Conservation (phyloP, 2,329 filamentous ascomycete genomes). For the Sphaerulina musiva region DNA sequence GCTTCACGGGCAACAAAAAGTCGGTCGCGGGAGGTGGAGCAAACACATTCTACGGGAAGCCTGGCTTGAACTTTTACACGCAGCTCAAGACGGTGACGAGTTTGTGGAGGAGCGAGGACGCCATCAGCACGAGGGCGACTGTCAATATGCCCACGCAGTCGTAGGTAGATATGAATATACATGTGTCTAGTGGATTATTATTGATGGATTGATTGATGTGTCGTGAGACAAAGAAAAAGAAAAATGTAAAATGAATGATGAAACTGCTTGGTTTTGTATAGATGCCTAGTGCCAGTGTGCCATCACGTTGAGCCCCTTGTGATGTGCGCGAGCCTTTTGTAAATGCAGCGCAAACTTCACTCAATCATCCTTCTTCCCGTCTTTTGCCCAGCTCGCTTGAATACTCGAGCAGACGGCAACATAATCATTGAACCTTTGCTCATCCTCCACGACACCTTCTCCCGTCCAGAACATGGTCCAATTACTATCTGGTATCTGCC, state of each 20-base stretch:
- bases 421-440: slow-evolving; percentile 44
- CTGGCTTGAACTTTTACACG: slow-evolving; percentile 89
- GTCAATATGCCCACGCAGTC: slow-evolving; percentile 77
- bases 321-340: too few species aligned
- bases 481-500: slow-evolving; percentile 71
- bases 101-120: slow-evolving; percentile 81
- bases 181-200: background rate
- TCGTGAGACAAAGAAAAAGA: too few species aligned
- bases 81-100: slow-evolving; percentile 97
- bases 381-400: slow-evolving; percentile 45
- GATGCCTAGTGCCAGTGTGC: too few species aligned
- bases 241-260: background rate
- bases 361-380: slow-evolving; percentile 31
- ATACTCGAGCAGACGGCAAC: slow-evolving; percentile 44
- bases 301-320: too few species aligned
- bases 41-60: slow-evolving; percentile 91
- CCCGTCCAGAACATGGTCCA: slow-evolving; percentile 99
- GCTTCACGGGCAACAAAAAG: slow-evolving; percentile 64
- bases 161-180: slow-evolving; percentile 10
- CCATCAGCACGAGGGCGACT: slow-evolving; percentile 73
- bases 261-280: background rate
- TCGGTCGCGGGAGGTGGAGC: slow-evolving; percentile 85
- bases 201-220: background rate
- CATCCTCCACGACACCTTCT: slow-evolving; percentile 49
- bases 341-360: background rate